phyloP scores from a whole-genome alignment of 208 protist species.

The Acanthamoeba castellanii region DNA sequence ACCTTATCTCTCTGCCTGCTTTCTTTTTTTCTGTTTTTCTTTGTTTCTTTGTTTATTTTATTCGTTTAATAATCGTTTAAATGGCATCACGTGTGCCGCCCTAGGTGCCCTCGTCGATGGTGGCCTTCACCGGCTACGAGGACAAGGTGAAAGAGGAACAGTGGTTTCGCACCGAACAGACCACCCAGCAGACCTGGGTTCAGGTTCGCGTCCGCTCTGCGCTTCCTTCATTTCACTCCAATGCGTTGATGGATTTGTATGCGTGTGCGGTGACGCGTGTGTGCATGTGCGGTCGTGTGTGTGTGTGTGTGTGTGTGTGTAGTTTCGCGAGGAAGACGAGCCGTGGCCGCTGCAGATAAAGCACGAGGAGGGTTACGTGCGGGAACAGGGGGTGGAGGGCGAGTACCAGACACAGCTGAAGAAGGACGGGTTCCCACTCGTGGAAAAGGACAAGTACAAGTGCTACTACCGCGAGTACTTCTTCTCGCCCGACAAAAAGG shows the following conservation, averaged over 20 bases:
- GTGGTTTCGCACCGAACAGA: constrained; percentile 33
- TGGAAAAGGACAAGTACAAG: constrained; percentile 63
- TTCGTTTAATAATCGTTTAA: not conserved
- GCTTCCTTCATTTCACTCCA: not conserved
- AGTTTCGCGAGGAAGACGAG: constrained; percentile 33
- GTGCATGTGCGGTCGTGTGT: not conserved
- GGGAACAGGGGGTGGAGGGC: constrained; percentile 55
- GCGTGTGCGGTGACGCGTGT: not conserved
- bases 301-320: not conserved
- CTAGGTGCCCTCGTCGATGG: constrained; percentile 46
- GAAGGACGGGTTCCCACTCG: constrained; percentile 14
- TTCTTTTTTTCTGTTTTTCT: too few relatives aligned
- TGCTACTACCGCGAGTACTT: constrained; percentile 62
- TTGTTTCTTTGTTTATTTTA: not conserved
- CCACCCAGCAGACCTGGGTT: not conserved
- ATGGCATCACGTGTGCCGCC: not conserved
- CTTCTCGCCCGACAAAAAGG: constrained; percentile 44
- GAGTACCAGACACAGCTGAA: constrained; percentile 45
- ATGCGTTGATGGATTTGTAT: not conserved
- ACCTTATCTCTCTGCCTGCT: too few relatives aligned
- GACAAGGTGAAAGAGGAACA: constrained; percentile 59
- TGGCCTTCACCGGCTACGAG: constrained; percentile 53
- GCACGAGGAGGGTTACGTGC: constrained; percentile 49
- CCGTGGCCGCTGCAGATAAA: constrained; percentile 14
- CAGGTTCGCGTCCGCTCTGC: not conserved